phyloP scores from a whole-genome alignment of 345 rosid species.

The Gossypium longicalyx region DNA sequence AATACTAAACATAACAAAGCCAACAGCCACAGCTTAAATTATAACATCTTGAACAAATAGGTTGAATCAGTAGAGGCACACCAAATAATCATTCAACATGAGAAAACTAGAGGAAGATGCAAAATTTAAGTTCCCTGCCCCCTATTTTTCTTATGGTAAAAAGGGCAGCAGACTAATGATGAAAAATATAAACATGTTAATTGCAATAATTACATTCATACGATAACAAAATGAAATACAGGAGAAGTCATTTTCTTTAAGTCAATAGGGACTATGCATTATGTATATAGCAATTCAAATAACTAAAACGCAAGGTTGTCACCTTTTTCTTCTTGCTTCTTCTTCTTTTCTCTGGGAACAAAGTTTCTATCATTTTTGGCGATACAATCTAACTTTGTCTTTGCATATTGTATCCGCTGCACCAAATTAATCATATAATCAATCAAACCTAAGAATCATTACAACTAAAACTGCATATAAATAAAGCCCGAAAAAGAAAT shows the following conservation, averaged over 20 bases:
- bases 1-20: too few species aligned
- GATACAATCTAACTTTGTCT: slow-evolving; percentile 78
- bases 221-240: neutral
- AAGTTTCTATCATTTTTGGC: slow-evolving; percentile 78
- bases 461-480: neutral
- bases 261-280: neutral
- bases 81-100: too few species aligned
- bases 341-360: slow-evolving; percentile 80
- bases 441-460: slow-evolving; percentile 10
- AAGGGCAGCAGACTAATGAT: neutral
- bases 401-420: slow-evolving; percentile 89
- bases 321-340: slow-evolving; percentile 93
- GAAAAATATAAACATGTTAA: neutral
- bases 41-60: too few species aligned
- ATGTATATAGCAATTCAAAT: neutral
- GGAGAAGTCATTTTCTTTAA: neutral
- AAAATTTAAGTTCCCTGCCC: too few species aligned
- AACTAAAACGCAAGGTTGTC: neutral
- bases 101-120: too few species aligned
- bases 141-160: neutral
- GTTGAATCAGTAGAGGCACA: too few species aligned
- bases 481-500: neutral
- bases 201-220: neutral
- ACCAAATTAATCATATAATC: slow-evolving; percentile 21
- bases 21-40: too few species aligned